These are phyloP conservation scores for Thelephora aurantiotincta DNA, from an alignment of 768 basidiomycete genomes.

Conservation along the genomic window DNA sequence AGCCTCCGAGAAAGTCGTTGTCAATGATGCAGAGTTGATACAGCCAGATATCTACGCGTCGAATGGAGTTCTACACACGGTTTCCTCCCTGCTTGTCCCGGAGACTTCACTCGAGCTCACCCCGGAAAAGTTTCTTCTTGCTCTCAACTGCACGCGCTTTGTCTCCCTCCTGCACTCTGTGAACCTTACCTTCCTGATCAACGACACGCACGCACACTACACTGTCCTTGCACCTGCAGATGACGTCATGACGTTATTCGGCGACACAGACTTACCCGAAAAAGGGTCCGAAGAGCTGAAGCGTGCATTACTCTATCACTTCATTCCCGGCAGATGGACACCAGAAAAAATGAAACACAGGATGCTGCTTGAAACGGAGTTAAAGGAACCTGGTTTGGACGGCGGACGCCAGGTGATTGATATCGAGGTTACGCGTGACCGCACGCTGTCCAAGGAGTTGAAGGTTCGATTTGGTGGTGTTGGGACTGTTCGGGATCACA, in stretches of 20 bases:
- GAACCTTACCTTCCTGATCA: slow-evolving; percentile 55
- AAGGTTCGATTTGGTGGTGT: slow-evolving; percentile 74
- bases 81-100: slow-evolving; percentile 73
- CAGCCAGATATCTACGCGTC: slow-evolving; percentile 83
- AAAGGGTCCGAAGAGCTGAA: slow-evolving; percentile 56
- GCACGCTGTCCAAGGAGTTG: slow-evolving; percentile 19
- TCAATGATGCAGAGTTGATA: slow-evolving; percentile 46
- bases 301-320: slow-evolving; percentile 75
- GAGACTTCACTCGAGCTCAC: slow-evolving; percentile 65
- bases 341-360: slow-evolving; percentile 57
- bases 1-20: slow-evolving; percentile 35
- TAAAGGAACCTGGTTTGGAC: slow-evolving; percentile 57
- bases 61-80: slow-evolving; percentile 88
- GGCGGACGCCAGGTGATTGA: slow-evolving; percentile 57
- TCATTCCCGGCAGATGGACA: slow-evolving; percentile 71
- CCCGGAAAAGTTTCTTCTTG: slow-evolving; percentile 89
- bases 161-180: slow-evolving; percentile 81
- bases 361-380: slow-evolving; percentile 66
- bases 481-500: slow-evolving; percentile 56
- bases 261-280: slow-evolving; percentile 42
- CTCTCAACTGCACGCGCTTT: slow-evolving; percentile 84
- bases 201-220: slow-evolving; percentile 50
- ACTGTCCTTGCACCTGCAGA: slow-evolving; percentile 91
- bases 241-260: slow-evolving; percentile 56
- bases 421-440: slow-evolving; percentile 40